Evolutionary conservation across 768 basidiomycete species (phyloP), one percentile per base, ranked within the genome.

Genomic region (Bullera alba): DNA sequence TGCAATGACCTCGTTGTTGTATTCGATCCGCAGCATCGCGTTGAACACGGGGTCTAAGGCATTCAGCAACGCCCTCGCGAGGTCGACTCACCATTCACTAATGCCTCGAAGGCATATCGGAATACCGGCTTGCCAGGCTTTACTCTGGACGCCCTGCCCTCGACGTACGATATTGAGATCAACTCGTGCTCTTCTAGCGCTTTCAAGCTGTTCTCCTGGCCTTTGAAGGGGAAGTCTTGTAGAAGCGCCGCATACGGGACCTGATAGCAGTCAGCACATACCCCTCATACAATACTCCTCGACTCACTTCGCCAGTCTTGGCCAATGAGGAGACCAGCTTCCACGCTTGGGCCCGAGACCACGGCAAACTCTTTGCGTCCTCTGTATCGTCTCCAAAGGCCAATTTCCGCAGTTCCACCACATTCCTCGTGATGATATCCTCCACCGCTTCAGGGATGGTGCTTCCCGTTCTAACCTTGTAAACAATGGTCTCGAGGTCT

Each of bases 321-420:
- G 87, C 78, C 29, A 99, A 78, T 10, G 78, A 75, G 60, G 83
- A 84, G 47, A 96, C 76, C 15, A 97, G 75, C 17, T 76, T 78
- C 89, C 91, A 96, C 0, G 81, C 90, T 65, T 97, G 90, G 53
- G 88, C 84, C 39, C 84, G 77, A 4, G 83, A 78, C 95, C 95
- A 99, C 0, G 81, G 76, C 32, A 93, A 72, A 39, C 66, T 76
- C 72, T 89, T 91, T 2, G 85, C 85, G 62, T 95, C 92, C 48
- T 93, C 89, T 1, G 77, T 72, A 64, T 95, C 92, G 57, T 95
- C 91, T 0, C 91, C 93, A 66, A 96, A 99, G 0, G 87, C 87
- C 41, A 80, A 84, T 78, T 96, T 96, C 41, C 86, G 77, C 43
- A 97, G 75, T 69, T 95, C 91, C 28, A 81, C 78, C 8, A 90